Evolutionary conservation across 2,329 filamentous ascomycete genomes (phyloP), one percentile per base, ranked within the genome.

Genomic region (Arthrobotrys sphaeroides): DNA sequence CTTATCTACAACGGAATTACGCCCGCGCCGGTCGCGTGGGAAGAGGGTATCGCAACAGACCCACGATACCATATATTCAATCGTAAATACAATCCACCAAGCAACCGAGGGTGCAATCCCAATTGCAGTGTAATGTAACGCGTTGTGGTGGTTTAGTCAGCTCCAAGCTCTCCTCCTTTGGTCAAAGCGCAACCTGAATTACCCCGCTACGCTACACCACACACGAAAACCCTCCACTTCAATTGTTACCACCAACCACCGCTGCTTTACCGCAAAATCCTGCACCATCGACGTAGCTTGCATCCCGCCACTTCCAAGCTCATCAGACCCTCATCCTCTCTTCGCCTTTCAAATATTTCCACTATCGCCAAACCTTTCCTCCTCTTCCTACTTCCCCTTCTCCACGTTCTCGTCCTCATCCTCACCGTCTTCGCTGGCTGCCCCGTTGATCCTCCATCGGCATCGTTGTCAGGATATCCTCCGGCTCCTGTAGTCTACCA

Each of bases 151-250:
- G 16, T 31, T 53, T 53, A 33, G 26, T 53, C 47, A 53, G 47
- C 20, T 36, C n/a, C 31, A 13, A 40, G 33, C 38, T 42, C 61
- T 42, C 43, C 49, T 43, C 51, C 36, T 68, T 59, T 24, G 20
- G 64, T 18, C 64, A 60, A n/a, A 68, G 64, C 62, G 62, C 62
- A 42, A 12, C 33, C 36, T 66, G 20, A 38, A 40, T 68, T 68
- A 68, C 64, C 64, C 64, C 64, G 64, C 64, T 68, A 68, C 47
- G 45, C 61, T 43, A 53, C 62, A 51, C 49, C 33, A 53, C 66
- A 61, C 53, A 70, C 33, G 57, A 69, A 69, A 69, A 69, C 43
- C 51, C 66, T 68, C 51, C 49, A 59, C 40, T 18, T 55, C 51
- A 55, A 38, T 55, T 55, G 18, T n/a, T n/a, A 55, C 49, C 31